Evolutionary conservation across 2,329 filamentous ascomycete species (phyloP).

Genomic region (Verticillium tricorpus): DNA sequence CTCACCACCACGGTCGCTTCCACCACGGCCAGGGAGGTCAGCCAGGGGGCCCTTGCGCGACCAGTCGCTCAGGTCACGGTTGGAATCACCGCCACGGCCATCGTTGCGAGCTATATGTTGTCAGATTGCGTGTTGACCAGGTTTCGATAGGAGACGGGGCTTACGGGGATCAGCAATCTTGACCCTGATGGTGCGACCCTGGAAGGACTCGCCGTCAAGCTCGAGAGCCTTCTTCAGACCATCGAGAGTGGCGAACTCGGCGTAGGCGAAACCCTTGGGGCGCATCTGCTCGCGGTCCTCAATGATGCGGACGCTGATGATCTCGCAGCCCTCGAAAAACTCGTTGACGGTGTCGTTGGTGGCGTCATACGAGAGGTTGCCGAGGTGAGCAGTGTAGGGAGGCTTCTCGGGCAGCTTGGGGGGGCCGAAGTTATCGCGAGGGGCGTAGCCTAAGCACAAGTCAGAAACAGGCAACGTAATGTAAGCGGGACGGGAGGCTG

Average conservation of each 20-base stretch:
- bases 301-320: constrained; percentile 90
- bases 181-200: constrained; percentile 85
- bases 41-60: constrained; percentile 86
- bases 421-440: constrained; percentile 64
- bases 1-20: constrained; percentile 32
- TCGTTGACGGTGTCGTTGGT: constrained; percentile 77
- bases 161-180: constrained; percentile 97
- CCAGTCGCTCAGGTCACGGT: constrained; percentile 84
- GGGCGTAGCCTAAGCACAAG: constrained; percentile 45
- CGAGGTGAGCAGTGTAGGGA: constrained; percentile 91
- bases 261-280: constrained; percentile 97
- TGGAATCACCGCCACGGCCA: constrained; percentile 52
- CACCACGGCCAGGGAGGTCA: constrained; percentile 58
- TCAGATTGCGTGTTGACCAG: too few relatives aligned
- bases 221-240: constrained; percentile 87
- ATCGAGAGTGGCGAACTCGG: constrained; percentile 84
- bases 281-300: constrained; percentile 92
- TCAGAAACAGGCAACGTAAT: constrained; percentile 9
- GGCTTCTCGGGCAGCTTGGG: constrained; percentile 76
- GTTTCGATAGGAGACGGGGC: constrained; percentile 23
- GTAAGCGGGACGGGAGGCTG: constrained; percentile 5
- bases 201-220: constrained; percentile 76
- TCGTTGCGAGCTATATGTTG: constrained; percentile 71
- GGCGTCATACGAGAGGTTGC: constrained; percentile 94
- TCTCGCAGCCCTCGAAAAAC: constrained; percentile 80